These are phyloP conservation scores for Apiotrichum sp. DNA, from an alignment of 1,284 basidiomycete genomes.

Conservation along the genomic window DNA sequence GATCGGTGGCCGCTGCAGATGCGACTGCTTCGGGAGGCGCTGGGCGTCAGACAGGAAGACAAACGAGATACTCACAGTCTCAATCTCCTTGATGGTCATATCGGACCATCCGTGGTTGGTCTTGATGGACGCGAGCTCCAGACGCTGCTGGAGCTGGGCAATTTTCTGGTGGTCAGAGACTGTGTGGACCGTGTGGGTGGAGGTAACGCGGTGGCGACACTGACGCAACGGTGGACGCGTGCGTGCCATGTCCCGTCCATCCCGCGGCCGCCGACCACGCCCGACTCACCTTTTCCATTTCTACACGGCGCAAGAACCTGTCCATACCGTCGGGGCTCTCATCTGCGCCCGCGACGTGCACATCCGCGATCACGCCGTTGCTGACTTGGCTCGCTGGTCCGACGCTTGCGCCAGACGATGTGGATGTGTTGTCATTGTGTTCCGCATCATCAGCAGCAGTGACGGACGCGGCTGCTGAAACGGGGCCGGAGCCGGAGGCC, in stretches of 20 bases:
- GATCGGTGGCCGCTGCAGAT: slow-evolving; percentile 11
- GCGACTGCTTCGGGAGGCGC: slow-evolving; percentile 14
- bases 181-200: no score
- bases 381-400: slow-evolving; percentile 2
- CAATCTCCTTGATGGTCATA: slow-evolving; percentile 42
- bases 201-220: no score
- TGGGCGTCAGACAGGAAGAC: slow-evolving; percentile 1
- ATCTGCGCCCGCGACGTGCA: slow-evolving; percentile 9
- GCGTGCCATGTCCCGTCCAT: no score
- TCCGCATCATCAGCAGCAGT: slow-evolving; percentile 1
- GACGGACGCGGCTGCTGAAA: background rate
- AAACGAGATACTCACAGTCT: slow-evolving; percentile 22
- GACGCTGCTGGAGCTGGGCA: slow-evolving; percentile 38
- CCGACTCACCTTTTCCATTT: slow-evolving; percentile 42
- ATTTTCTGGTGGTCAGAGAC: slow-evolving; percentile 27
- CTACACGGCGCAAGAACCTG: slow-evolving; percentile 35
- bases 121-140: slow-evolving; percentile 44
- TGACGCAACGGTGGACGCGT: no score
- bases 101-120: slow-evolving; percentile 41
- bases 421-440: slow-evolving; percentile 7
- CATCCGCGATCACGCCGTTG: slow-evolving; percentile 4
- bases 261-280: background rate
- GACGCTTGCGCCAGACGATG: slow-evolving; percentile 4
- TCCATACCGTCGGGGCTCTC: slow-evolving; percentile 32
- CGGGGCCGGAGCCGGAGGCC: background rate